Conservation (phyloP, 2,329 filamentous ascomycete species). For the Arthrinium phaeospermum region DNA sequence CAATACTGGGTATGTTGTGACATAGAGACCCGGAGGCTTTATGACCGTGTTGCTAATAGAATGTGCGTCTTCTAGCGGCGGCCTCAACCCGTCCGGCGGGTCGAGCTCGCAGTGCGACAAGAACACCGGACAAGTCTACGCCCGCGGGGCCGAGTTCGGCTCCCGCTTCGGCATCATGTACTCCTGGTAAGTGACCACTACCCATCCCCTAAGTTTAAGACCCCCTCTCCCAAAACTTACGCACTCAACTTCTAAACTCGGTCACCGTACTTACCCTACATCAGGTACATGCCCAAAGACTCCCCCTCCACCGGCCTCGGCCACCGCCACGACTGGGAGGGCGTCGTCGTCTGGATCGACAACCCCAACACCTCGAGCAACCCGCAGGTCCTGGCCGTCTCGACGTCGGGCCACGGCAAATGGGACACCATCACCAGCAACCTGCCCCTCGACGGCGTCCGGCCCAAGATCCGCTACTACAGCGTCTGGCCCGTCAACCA, state of each 20-base stretch:
- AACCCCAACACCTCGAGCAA: slow-evolving; percentile 28
- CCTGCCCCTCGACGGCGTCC: slow-evolving; percentile 34
- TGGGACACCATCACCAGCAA: slow-evolving; percentile 34
- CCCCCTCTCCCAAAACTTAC: slow-evolving; percentile 15
- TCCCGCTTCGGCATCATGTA: slow-evolving; percentile 41
- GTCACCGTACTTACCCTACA: neutral
- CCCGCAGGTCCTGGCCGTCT: slow-evolving; percentile 38
- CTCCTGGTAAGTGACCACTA: slow-evolving; percentile 31
- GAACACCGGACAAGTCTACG: slow-evolving; percentile 42
- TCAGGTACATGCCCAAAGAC: slow-evolving; percentile 49
- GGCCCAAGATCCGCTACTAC: slow-evolving; percentile 40
- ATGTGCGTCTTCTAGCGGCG: slow-evolving; percentile 30
- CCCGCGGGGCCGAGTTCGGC: slow-evolving; percentile 34
- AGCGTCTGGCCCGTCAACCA: slow-evolving; percentile 42
- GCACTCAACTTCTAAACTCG: neutral
- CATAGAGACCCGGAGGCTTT: slow-evolving; percentile 5
- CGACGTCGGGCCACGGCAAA: slow-evolving; percentile 41
- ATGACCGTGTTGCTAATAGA: slow-evolving; percentile 17
- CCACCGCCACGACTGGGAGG: slow-evolving; percentile 46
- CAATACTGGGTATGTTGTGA: slow-evolving; percentile 32
- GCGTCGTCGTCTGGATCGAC: slow-evolving; percentile 41
- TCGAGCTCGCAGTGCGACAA: slow-evolving; percentile 35
- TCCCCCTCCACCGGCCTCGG: slow-evolving; percentile 41
- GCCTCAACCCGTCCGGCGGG: slow-evolving; percentile 35
- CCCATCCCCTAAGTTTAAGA: neutral